These are phyloP conservation scores for Lipomyces sp. DNA, from an alignment of 805 yeast genomes.

Conservation along the genomic window DNA sequence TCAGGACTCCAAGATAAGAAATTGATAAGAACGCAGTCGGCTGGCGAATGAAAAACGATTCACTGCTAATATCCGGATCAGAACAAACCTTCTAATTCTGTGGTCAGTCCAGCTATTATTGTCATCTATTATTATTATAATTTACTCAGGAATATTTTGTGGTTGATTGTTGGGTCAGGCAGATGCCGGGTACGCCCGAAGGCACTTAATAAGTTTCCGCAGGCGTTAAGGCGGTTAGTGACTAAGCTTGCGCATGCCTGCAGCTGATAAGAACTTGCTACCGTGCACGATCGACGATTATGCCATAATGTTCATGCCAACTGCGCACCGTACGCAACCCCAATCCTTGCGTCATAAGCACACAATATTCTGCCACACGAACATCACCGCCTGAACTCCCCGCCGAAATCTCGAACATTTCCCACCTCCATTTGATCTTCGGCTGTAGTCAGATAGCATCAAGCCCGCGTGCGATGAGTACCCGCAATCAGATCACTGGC, in stretches of 20 bases:
- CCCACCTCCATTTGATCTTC: too few species aligned
- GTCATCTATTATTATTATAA: background rate
- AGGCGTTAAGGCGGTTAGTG: background rate
- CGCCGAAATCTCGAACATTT: too few species aligned
- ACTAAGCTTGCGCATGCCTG: background rate
- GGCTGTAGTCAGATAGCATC: too few species aligned
- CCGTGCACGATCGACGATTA: background rate
- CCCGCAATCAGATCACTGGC: too few species aligned
- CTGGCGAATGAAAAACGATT: too few species aligned
- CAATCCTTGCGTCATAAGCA: background rate
- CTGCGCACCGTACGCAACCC: background rate
- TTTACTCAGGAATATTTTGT: background rate
- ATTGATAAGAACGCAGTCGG: background rate
- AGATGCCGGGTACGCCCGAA: background rate
- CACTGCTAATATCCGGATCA: background rate
- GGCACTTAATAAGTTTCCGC: background rate
- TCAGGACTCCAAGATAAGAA: background rate
- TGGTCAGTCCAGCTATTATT: too few species aligned
- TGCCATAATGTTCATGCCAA: background rate
- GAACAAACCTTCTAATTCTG: background rate
- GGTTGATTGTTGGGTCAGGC: background rate
- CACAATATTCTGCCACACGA: background rate
- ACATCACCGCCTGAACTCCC: too few species aligned
- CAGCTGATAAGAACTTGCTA: background rate
- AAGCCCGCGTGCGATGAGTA: too few species aligned